A percentile compares a stretch with the other conserved stretches of the same genome.
Conservation (phyloP, 768 basidiomycete species). For the Boletales sp. region DNA sequence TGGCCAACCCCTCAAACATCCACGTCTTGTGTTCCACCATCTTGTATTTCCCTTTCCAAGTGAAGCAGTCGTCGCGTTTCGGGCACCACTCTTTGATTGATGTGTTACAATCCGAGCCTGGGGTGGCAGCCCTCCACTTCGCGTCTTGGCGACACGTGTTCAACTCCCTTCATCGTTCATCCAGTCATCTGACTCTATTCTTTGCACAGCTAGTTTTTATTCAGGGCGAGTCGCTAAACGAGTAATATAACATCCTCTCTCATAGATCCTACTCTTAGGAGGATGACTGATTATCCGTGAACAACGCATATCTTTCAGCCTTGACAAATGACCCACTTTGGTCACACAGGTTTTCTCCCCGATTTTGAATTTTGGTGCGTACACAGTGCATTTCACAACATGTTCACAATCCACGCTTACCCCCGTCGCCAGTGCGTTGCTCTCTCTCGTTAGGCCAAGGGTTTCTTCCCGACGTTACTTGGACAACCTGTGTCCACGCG, state of each 20-base stretch:
- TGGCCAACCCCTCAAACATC: too few relatives aligned
- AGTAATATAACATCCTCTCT: background rate
- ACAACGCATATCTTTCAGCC: too few relatives aligned
- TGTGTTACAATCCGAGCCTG: background rate
- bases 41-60: background rate
- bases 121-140: background rate
- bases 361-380: too few relatives aligned
- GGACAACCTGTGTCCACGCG: background rate
- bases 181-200: background rate
- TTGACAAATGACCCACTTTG: too few relatives aligned
- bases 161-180: background rate
- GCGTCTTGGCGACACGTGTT: background rate
- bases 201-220: background rate
- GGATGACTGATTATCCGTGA: constrained; percentile 2
- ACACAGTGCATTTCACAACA: background rate
- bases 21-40: too few relatives aligned
- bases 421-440: background rate
- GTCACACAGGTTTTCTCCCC: too few relatives aligned
- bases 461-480: background rate
- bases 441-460: background rate
- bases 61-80: background rate
- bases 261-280: background rate
- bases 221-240: background rate
- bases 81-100: background rate
- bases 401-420: constrained; percentile 7